These are phyloP conservation scores for Firmiana major DNA, from an alignment of 345 rosid species.

Conservation along the genomic window DNA sequence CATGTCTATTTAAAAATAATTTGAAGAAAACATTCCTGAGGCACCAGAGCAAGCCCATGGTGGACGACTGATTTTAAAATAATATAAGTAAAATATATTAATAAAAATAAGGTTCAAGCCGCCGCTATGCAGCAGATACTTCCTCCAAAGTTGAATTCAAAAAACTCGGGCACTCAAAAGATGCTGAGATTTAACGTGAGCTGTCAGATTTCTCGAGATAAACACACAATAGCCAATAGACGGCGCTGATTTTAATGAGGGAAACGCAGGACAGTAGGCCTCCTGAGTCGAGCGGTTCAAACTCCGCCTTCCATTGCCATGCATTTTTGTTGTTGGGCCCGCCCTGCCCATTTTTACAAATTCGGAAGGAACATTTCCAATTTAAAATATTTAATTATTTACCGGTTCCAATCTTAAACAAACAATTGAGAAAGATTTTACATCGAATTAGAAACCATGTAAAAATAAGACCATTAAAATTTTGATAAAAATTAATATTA, in stretches of 20 bases:
- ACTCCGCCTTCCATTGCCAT: neutral
- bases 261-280: neutral
- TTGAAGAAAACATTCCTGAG: conserved; percentile 1
- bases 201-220: neutral
- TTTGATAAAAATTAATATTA: too few species aligned
- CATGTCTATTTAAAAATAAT: neutral
- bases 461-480: too few species aligned
- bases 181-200: neutral
- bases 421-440: too few species aligned
- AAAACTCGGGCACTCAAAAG: neutral
- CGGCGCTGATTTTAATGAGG: neutral
- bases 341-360: neutral
- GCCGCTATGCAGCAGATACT: neutral
- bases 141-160: neutral
- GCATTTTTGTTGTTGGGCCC: neutral
- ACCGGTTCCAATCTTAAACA: neutral
- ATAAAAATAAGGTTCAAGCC: neutral
- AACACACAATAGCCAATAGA: neutral
- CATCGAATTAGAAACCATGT: too few species aligned
- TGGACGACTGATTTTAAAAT: neutral
- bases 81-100: too few species aligned
- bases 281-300: neutral
- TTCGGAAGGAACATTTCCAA: neutral
- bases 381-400: neutral
- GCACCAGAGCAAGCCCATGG: neutral